phyloP scores from a whole-genome alignment of 495 filamentous ascomycete genomes.

The Friedmanniomyces endolithicus region DNA sequence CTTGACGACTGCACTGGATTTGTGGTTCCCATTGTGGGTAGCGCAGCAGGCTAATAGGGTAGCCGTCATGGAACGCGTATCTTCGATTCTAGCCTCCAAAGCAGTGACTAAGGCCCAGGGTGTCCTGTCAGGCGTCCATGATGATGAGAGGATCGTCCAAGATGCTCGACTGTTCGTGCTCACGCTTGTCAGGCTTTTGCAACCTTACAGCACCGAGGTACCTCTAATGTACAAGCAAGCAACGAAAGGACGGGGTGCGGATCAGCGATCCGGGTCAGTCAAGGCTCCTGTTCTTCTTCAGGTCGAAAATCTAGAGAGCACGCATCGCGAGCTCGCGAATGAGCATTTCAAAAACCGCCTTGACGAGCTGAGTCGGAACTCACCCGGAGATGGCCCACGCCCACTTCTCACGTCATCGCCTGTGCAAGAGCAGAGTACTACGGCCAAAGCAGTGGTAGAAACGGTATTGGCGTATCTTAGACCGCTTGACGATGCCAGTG shows the following conservation, averaged over 20 bases:
- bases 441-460: background rate
- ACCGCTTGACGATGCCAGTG: background rate
- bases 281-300: no score
- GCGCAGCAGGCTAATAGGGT: background rate
- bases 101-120: background rate
- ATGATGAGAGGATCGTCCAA: background rate
- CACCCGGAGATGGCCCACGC: background rate
- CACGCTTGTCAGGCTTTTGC: background rate
- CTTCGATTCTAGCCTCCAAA: background rate
- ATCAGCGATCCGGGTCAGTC: no score
- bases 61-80: background rate
- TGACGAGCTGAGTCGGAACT: background rate
- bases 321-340: no score
- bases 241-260: no score
- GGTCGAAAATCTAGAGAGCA: no score
- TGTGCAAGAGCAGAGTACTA: background rate
- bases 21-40: background rate
- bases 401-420: background rate
- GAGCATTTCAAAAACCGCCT: no score
- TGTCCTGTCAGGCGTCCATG: background rate
- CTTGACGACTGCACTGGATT: background rate
- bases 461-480: background rate
- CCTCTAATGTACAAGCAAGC: no score
- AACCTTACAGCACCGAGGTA: background rate
- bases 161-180: background rate